Evolutionary conservation across 1,139 yeast genomes (phyloP), one percentile per base, ranked within the genome.

Genomic region (Diutina sp.): DNA sequence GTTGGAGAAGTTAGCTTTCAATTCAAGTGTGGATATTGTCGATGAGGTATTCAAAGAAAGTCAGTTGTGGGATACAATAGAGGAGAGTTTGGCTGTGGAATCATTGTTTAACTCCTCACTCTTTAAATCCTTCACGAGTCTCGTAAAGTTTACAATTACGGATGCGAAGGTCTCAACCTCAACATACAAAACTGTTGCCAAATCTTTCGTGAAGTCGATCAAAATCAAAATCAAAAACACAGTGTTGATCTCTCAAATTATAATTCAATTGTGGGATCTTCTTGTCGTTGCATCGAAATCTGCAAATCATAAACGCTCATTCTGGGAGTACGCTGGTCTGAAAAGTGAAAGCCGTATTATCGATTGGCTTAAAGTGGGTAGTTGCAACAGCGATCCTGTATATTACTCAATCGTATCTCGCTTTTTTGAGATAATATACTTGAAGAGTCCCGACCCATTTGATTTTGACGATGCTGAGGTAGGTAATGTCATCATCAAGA

Each of bases 271-370:
- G 12, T 66, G 86, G 66, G 75, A 77, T 18, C 73, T 72, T 58
- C 48, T 62, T 28, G 18, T 45, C n/a, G 52, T 58, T 18, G 55
- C 57, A 18, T 55, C 51, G 58, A 61, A 56, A 61, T 60, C 62
- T 58, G 70, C 58, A 29, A 65, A 65, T 55, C 62, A 72, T 30
- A 74, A 73, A 60, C 75, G 71, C 59, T 75, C 76, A 11, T 72
- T 85, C 56, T 84, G 89, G 85, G 69, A 74, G 12, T 70, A 73
- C 44, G 84, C 79, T 64, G 71, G 77, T 64, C 56, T 67, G 72
- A 61, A 77, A 69, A 58, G 78, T 65, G 61, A 58, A n/a, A 58
- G 69, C 1, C 77, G 77, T 58, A 64, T 85, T 9, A 52, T 73
- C 1, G 76, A 69, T 0, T 77, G 83, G 59, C 64, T 85, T 38